phyloP scores from a whole-genome alignment of 2,329 filamentous ascomycete species.

The Arachnomyces sp. region DNA sequence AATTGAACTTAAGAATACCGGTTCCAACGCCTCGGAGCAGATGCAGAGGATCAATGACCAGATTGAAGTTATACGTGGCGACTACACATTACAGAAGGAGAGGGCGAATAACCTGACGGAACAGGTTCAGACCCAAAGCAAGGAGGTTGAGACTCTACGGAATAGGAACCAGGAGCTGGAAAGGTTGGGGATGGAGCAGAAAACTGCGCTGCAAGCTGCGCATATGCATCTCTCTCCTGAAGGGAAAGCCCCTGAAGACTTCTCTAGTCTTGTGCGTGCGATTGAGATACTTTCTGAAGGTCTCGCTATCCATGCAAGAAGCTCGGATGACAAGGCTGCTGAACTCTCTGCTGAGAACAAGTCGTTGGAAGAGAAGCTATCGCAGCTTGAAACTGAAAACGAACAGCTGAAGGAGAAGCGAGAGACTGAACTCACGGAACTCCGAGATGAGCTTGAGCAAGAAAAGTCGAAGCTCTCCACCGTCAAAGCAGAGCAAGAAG shows the following conservation, averaged over 20 bases:
- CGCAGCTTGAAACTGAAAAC: slow-evolving; percentile 51
- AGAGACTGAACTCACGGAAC: slow-evolving; percentile 41
- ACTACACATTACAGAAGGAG: slow-evolving; percentile 52
- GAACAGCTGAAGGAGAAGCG: slow-evolving; percentile 46
- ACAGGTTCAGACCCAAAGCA: slow-evolving; percentile 48
- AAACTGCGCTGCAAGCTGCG: slow-evolving; percentile 50
- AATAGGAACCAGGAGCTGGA: slow-evolving; percentile 46
- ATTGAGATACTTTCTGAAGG: slow-evolving; percentile 52
- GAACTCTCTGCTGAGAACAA: slow-evolving; percentile 58
- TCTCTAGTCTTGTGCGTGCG: slow-evolving; percentile 51
- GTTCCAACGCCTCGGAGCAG: slow-evolving; percentile 40
- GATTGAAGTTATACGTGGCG: slow-evolving; percentile 49
- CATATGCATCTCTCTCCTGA: slow-evolving; percentile 51
- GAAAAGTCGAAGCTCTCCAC: slow-evolving; percentile 40
- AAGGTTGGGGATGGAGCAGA: slow-evolving; percentile 45
- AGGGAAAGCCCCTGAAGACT: slow-evolving; percentile 47
- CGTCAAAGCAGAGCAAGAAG: slow-evolving; percentile 47
- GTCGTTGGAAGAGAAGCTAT: slow-evolving; percentile 46
- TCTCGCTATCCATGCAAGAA: slow-evolving; percentile 51
- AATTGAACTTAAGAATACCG: slow-evolving; percentile 56
- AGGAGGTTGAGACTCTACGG: slow-evolving; percentile 40
- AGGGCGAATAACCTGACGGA: slow-evolving; percentile 51
- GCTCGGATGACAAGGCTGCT: slow-evolving; percentile 51
- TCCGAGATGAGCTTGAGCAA: slow-evolving; percentile 47
- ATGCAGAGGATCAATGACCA: slow-evolving; percentile 31